Evolutionary conservation across 2,329 filamentous ascomycete species (phyloP).

Genomic region (Claviceps paspali): DNA sequence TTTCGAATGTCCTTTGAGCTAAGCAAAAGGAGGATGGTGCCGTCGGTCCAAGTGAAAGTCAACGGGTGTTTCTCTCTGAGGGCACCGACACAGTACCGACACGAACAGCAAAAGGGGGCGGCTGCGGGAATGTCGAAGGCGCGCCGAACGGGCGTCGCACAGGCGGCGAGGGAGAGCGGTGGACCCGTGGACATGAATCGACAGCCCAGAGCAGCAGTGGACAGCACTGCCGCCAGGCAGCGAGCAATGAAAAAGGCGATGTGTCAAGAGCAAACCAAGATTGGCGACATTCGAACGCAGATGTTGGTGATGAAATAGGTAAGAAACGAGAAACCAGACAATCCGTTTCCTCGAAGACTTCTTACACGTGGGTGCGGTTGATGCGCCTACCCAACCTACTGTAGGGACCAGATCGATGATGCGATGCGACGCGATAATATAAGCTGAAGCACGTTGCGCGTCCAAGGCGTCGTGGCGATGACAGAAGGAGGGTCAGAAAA

Average conservation of each 20-base stretch:
- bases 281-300: neutral
- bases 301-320: neutral
- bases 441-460: neutral
- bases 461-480: neutral
- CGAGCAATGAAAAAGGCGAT: neutral
- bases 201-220: neutral
- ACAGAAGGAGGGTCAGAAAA: neutral
- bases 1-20: neutral
- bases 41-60: neutral
- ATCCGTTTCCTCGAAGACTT: neutral
- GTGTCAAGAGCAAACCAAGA: neutral
- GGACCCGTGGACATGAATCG: neutral
- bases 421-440: constrained; percentile 2
- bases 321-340: neutral
- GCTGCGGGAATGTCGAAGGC: neutral
- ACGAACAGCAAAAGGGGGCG: neutral
- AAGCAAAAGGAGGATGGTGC: neutral
- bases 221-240: neutral
- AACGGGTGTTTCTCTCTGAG: neutral
- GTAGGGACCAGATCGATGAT: neutral
- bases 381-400: constrained; percentile 1
- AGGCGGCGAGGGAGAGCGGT: neutral
- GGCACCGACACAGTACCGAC: no score
- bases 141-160: neutral
- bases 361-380: constrained; percentile 3